Conservation (phyloP, 345 rosid genomes). For the Hibiscus mutabilis region DNA sequence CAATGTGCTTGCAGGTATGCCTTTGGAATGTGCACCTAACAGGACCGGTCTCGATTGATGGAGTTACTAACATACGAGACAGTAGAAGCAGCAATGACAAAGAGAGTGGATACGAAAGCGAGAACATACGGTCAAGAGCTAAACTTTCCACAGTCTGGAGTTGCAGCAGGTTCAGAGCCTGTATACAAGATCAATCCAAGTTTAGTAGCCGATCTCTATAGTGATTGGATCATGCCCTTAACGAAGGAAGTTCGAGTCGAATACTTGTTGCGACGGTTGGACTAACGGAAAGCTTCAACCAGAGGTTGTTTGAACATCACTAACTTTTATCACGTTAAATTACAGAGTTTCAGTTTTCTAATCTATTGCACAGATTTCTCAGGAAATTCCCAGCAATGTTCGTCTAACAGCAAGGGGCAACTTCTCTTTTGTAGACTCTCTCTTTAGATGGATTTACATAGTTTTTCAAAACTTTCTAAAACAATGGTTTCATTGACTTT, state of each 20-base stretch:
- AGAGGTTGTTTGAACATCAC: not conserved
- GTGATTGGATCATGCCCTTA: constrained; percentile 61
- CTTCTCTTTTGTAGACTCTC: not conserved
- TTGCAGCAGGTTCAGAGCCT: constrained; percentile 16
- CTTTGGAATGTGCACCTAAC: constrained; percentile 14
- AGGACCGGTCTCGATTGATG: constrained; percentile 49
- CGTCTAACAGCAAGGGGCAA: not conserved
- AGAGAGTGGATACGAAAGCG: constrained; percentile 55
- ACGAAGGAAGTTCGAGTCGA: constrained; percentile 64
- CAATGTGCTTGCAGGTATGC: not conserved
- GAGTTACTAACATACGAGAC: constrained; percentile 36
- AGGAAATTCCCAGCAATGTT: too few relatives aligned
- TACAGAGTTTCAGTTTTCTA: not conserved
- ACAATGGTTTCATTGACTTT: too few relatives aligned
- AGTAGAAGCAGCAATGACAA: constrained; percentile 48
- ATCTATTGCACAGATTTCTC: not conserved
- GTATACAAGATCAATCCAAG: constrained; percentile 48
- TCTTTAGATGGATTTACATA: too few relatives aligned
- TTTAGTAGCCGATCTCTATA: constrained; percentile 48
- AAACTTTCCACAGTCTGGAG: constrained; percentile 1
- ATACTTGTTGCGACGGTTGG: constrained; percentile 56
- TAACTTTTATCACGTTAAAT: not conserved
- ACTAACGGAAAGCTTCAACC: constrained; percentile 14
- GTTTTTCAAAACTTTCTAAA: too few relatives aligned
- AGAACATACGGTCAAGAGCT: constrained; percentile 42